A percentile compares a stretch with the other conserved stretches of the same genome.
phyloP scores from a whole-genome alignment of 768 basidiomycete genomes.

The Boletus pseudo-olivaceus region DNA sequence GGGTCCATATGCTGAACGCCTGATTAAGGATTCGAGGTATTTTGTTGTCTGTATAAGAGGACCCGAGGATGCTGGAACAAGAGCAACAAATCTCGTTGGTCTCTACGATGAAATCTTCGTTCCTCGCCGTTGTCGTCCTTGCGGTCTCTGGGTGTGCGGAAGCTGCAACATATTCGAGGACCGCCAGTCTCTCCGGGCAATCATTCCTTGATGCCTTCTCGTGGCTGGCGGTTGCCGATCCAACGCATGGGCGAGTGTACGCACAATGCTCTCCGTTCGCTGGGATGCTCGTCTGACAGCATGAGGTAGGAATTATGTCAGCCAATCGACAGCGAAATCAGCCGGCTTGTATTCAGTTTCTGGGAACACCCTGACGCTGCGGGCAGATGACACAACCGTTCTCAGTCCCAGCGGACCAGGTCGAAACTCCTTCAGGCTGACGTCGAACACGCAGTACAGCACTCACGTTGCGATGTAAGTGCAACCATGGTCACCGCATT shows the following conservation, averaged over 20 bases:
- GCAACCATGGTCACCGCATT: background rate
- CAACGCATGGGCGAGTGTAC: constrained; percentile 35
- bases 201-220: constrained; percentile 40
- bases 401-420: constrained; percentile 31
- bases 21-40: background rate
- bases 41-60: constrained; percentile 12
- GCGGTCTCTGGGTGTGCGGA: constrained; percentile 11
- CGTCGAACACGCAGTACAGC: constrained; percentile 28
- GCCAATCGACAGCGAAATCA: constrained; percentile 44
- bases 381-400: constrained; percentile 32
- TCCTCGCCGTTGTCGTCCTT: constrained; percentile 6
- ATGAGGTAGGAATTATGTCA: constrained; percentile 40
- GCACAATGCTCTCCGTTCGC: background rate
- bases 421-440: constrained; percentile 36
- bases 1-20: background rate
- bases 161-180: constrained; percentile 44
- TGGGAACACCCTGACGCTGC: constrained; percentile 35
- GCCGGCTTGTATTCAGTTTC: constrained; percentile 57
- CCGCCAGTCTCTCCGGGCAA: constrained; percentile 46
- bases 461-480: constrained; percentile 35
- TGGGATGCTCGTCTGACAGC: background rate
- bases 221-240: constrained; percentile 32
- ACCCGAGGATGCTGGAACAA: background rate
- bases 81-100: background rate
- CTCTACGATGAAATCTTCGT: constrained; percentile 1